These are phyloP conservation scores for Phyllosticta citrichinensis DNA, from an alignment of 2,329 filamentous ascomycete species.

Conservation along the genomic window DNA sequence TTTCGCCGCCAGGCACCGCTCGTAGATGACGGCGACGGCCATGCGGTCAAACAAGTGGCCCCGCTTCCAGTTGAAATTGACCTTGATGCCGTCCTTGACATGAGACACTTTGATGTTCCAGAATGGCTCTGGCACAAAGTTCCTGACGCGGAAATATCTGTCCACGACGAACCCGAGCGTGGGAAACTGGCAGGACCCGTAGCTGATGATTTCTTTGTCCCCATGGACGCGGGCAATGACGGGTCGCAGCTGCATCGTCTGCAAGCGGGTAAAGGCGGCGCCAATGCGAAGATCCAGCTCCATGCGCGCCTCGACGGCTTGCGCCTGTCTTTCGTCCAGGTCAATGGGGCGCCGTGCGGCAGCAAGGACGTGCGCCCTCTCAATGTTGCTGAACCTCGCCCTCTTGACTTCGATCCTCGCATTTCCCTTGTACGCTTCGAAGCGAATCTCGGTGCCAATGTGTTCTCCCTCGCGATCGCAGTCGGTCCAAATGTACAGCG, in stretches of 20 bases:
- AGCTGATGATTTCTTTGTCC: slow-evolving; percentile 58
- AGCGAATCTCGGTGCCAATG: slow-evolving; percentile 83
- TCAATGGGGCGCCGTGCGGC: slow-evolving; percentile 68
- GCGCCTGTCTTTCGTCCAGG: slow-evolving; percentile 76
- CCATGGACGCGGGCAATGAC: slow-evolving; percentile 53
- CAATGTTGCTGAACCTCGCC: slow-evolving; percentile 91
- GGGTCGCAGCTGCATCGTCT: slow-evolving; percentile 66
- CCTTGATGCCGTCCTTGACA: slow-evolving; percentile 63
- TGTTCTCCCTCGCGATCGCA: slow-evolving; percentile 96
- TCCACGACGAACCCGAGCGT: slow-evolving; percentile 96
- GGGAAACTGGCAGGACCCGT: slow-evolving; percentile 95
- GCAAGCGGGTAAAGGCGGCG: slow-evolving; percentile 80
- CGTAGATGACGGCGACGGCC: slow-evolving; percentile 70
- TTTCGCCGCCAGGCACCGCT: slow-evolving; percentile 69
- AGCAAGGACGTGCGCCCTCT: slow-evolving; percentile 79
- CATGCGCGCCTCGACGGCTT: slow-evolving; percentile 79
- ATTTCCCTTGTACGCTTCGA: slow-evolving; percentile 68
- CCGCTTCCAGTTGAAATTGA: slow-evolving; percentile 75
- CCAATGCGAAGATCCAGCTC: slow-evolving; percentile 89
- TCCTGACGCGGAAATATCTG: slow-evolving; percentile 84
- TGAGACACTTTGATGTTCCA: slow-evolving; percentile 87
- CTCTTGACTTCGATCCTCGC: slow-evolving; percentile 66
- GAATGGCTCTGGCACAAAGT: slow-evolving; percentile 85
- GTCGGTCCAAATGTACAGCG: slow-evolving; percentile 95
- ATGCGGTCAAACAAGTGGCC: slow-evolving; percentile 81